Conservation (phyloP, 139 green algal species). For the Haematococcus lacustris region DNA sequence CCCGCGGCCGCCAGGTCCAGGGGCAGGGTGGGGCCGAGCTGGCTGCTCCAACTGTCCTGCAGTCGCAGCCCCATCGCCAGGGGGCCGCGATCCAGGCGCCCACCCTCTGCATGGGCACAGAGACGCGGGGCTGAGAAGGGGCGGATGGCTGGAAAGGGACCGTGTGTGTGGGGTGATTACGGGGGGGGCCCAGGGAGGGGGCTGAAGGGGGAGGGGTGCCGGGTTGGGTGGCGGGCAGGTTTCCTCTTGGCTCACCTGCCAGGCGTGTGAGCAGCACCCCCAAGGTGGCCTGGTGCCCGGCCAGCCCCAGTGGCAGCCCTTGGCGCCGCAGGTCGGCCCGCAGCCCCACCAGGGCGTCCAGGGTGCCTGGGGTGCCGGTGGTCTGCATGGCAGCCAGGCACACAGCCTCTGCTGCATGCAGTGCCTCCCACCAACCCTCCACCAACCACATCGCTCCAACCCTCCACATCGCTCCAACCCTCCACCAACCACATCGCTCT, state of each 20-base stretch:
- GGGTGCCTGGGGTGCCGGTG: background rate
- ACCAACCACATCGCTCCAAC: background rate
- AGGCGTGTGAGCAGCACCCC: constrained; percentile 11
- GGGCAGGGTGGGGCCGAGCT: background rate
- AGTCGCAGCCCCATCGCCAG: constrained; percentile 32
- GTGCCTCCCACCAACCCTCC: background rate
- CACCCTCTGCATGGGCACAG: constrained; percentile 7
- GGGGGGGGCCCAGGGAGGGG: background rate
- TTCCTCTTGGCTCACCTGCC: constrained; percentile 1
- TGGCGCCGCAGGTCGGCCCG: constrained; percentile 12
- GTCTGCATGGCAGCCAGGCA: constrained; percentile 3
- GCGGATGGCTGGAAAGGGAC: background rate
- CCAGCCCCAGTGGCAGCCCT: background rate
- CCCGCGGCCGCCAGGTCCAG: background rate
- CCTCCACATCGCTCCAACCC: constrained; percentile 1
- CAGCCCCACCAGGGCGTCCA: constrained; percentile 8
- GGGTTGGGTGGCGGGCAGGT: background rate
- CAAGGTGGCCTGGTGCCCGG: background rate
- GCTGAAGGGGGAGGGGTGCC: background rate
- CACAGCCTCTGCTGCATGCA: background rate
- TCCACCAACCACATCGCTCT: background rate
- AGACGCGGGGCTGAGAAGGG: background rate
- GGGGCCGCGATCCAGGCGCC: constrained; percentile 28
- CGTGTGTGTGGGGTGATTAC: background rate
- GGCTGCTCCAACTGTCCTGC: constrained; percentile 28